Evolutionary conservation across 2,329 filamentous ascomycete genomes (phyloP), one percentile per base, ranked within the genome.

Genomic region (Fulvia fulva): DNA sequence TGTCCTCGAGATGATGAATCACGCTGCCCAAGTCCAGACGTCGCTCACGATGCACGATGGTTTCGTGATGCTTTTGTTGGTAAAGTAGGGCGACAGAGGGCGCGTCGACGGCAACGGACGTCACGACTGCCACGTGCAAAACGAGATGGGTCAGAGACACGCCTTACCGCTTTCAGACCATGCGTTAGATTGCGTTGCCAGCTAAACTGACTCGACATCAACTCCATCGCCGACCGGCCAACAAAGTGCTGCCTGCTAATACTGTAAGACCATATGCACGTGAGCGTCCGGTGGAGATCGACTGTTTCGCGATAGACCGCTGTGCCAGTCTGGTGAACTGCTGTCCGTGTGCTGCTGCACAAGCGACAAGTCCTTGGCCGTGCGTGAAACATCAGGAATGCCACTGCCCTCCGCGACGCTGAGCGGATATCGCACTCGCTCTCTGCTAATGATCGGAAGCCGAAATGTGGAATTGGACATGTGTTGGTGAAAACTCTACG

Each of bases 121-220:
- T 52, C 34, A 50, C 55, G 50, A 47, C 43, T 46, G 52, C 52
- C 56, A 58, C 56, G 56, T 58, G 56, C 53, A 34, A 23, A 19
- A 21, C 41, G 32, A 22, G 23, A 22, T 50, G 45, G 22, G 41
- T n/a, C 34, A 25, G 21, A 25, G 8, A 25, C 25, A 45, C 50
- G 41, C 14, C 49, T 47, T 25, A 47, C 50, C 45, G 25, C 21
- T 32, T 43, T 45, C 34, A 37, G 44, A 49, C 52, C 21, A 34
- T 19, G 53, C 44, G 45, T 53, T 25, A 58, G 53, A 61, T 58
- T 61, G 58, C 61, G 37, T 53, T 55, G 57, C 55, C 49, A 34
- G 51, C 47, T 34, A 54, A 52, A 26, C 53, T 61, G 60, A 62
- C 60, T 64, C 62, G 57, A 43, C 46, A 51, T 47, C 21, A 21